These are phyloP conservation scores for Rhodamnia rubescens DNA, from an alignment of 345 rosid genomes.

Conservation along the genomic window DNA sequence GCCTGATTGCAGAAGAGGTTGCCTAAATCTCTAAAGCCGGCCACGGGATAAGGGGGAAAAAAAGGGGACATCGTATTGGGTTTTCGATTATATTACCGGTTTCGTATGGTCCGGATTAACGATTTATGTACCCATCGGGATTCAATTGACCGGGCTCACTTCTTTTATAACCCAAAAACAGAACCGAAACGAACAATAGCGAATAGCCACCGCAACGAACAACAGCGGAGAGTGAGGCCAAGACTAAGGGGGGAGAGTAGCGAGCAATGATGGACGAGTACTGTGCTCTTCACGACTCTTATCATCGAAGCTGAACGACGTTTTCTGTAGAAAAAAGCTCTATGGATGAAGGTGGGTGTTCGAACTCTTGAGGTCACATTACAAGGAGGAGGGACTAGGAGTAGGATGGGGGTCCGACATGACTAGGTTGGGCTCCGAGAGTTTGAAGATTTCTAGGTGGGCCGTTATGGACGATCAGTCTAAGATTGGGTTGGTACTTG, in stretches of 20 bases:
- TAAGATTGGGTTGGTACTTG: neutral
- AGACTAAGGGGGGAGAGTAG: neutral
- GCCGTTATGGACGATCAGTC: too few species aligned
- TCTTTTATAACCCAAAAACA: neutral
- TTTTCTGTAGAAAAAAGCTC: neutral
- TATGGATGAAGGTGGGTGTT: neutral
- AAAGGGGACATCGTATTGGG: neutral
- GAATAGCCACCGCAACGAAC: too few species aligned
- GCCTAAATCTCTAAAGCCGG: neutral
- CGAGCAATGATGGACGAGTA: neutral
- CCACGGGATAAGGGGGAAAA: neutral
- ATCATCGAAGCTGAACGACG: neutral
- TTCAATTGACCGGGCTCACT: neutral
- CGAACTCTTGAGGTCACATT: neutral
- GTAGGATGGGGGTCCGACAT: neutral
- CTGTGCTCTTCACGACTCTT: neutral
- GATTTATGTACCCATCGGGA: neutral
- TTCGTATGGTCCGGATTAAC: neutral
- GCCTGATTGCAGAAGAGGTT: neutral
- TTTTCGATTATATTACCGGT: neutral
- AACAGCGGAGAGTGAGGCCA: neutral
- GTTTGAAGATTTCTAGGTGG: too few species aligned
- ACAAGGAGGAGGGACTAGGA: neutral
- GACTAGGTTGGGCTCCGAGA: neutral
- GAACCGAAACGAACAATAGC: neutral